Evolutionary conservation across 2,329 filamentous ascomycete species (phyloP).

Genomic region (Endoconidiophora polonica): DNA sequence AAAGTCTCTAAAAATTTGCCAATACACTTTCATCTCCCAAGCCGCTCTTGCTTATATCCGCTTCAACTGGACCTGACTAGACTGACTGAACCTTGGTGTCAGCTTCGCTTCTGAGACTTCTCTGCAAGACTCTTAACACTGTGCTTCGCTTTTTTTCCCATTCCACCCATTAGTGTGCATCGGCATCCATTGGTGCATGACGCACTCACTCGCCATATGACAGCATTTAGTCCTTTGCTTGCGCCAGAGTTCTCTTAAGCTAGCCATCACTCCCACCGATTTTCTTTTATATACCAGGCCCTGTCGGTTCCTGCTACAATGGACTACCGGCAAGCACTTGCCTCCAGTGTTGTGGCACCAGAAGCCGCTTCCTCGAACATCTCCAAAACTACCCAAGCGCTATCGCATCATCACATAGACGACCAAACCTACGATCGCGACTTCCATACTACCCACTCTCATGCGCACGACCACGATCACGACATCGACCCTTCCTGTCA

Average conservation of each 20-base stretch:
- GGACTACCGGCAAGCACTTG: not conserved
- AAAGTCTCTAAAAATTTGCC: not conserved
- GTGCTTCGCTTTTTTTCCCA: not conserved
- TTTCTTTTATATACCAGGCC: not conserved
- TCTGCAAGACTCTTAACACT: not conserved
- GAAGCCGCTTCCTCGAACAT: not conserved
- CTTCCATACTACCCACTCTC: no score
- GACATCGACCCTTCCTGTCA: not conserved
- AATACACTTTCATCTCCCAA: not conserved
- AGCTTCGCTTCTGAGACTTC: not conserved
- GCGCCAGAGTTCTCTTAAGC: constrained; percentile 10
- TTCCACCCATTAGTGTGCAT: not conserved
- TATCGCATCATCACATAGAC: constrained; percentile 4
- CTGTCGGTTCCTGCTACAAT: constrained; percentile 1
- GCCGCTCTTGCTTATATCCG: not conserved
- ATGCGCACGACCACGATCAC: not conserved
- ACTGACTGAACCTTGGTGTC: not conserved
- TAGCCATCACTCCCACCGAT: not conserved
- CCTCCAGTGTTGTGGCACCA: constrained; percentile 1
- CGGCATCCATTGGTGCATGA: constrained; percentile 2
- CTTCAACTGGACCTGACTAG: not conserved
- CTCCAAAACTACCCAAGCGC: constrained; percentile 1
- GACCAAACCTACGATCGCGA: not conserved
- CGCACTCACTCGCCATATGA: constrained; percentile 8
- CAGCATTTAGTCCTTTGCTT: constrained; percentile 10